Evolutionary conservation across 495 filamentous ascomycete species (phyloP), one percentile per base, ranked within the genome.

Genomic region (Penicillium fimorum): DNA sequence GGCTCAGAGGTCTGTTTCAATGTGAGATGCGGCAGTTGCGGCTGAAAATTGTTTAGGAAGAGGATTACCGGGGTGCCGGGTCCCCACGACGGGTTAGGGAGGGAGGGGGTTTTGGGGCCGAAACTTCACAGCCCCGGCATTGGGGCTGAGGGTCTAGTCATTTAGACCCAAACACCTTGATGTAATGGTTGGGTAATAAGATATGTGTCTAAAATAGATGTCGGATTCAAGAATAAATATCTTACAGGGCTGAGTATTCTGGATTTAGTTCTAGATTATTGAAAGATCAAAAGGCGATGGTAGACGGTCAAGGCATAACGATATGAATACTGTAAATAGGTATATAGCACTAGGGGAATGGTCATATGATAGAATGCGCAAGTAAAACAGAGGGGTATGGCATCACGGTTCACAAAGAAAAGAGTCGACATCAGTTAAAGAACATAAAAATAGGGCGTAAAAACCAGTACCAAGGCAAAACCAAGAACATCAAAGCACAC

Each of bases 381-480:
- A 55, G n/a, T 51, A 17, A 53, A 15, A 58, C 42, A 52, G 47
- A 45, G 30, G 55, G 51, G 51, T 55, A 50, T 44, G 44, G 49
- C 55, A 51, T 56, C 51, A 50, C 47, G 47, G 57, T 20, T 20
- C 45, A 54, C 55, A 25, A 47, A 51, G 18, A 40, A 52, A 41
- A n/a, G 51, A 43, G 42, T 37, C n/a, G 54, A 53, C 12, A 56
- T 38, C n/a, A 56, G 15, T 30, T 22, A 55, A 57, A 57, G 53
- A 47, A 43, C 44, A 22, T 7, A 20, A 29, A 44, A 42, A 51
- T 25, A 45, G 47, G 47, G 40, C 45, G 56, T 51, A 38, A 50
- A 46, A 50, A 29, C 35, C 30, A 55, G 35, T 33, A 51, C 17
- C 17, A 48, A 52, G 32, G 9, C 10, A 50, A 49, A 37, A 27